A percentile compares a stretch with the other conserved stretches of the same genome.
phyloP scores from a whole-genome alignment of 2,329 filamentous ascomycete genomes.

The Bipolaris bicolor region DNA sequence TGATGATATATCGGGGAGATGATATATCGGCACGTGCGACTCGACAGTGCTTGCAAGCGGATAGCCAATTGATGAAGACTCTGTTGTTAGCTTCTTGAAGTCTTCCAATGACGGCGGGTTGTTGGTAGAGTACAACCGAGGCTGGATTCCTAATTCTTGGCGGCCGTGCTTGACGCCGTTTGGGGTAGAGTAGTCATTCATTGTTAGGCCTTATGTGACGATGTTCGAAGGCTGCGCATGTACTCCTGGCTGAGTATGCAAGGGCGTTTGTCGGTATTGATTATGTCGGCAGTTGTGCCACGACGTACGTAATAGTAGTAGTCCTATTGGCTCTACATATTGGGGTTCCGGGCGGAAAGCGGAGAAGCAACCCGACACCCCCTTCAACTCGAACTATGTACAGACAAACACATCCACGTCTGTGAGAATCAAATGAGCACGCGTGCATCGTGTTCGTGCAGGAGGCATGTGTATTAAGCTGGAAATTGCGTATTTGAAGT shows the following conservation, averaged over 20 bases:
- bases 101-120: conserved; percentile 50
- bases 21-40: conserved; percentile 64
- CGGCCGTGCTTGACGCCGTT: conserved; percentile 6
- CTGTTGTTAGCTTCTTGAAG: conserved; percentile 55
- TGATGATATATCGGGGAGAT: conserved; percentile 50
- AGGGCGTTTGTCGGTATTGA: background rate
- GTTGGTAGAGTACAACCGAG: conserved; percentile 37
- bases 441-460: background rate
- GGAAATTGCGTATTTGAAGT: no score
- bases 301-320: no score
- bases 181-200: background rate
- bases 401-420: background rate
- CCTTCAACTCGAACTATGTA: background rate
- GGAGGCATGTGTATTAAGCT: no score
- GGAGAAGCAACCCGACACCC: background rate
- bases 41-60: conserved; percentile 55
- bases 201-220: background rate
- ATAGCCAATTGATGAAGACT: conserved; percentile 50
- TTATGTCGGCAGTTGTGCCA: background rate
- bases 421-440: background rate
- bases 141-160: conserved; percentile 19
- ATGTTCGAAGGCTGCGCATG: background rate
- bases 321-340: background rate
- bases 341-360: background rate
- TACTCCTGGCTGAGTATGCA: background rate